These are phyloP conservation scores for Prunus kanzakura DNA, from an alignment of 306 rosid genomes.

Conservation along the genomic window DNA sequence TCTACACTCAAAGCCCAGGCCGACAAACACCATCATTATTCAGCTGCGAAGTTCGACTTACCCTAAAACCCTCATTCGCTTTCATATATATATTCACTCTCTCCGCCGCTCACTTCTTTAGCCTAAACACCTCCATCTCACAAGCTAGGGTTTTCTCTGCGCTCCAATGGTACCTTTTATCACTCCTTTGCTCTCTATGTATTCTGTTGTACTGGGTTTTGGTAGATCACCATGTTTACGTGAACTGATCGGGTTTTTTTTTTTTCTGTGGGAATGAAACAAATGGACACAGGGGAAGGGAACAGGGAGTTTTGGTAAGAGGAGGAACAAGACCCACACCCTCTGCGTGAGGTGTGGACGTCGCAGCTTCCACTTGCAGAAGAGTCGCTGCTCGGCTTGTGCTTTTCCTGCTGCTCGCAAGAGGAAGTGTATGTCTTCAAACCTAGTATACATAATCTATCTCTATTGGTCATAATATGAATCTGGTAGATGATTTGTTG, in stretches of 20 bases:
- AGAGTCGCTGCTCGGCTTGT: slow-evolving; percentile 92
- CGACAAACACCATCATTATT: not conserved
- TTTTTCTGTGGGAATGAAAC: not conserved
- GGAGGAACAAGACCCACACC: slow-evolving; percentile 98
- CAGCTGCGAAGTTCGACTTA: not conserved
- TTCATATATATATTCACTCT: slow-evolving; percentile 7
- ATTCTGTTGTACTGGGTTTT: not conserved
- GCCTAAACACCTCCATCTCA: slow-evolving; percentile 6
- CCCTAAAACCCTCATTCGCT: not conserved
- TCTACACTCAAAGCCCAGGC: not conserved
- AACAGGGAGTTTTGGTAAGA: slow-evolving; percentile 94
- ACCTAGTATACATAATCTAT: too few species aligned
- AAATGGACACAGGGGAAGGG: slow-evolving; percentile 71
- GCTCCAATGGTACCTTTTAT: slow-evolving; percentile 49
- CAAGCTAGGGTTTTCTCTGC: slow-evolving; percentile 44
- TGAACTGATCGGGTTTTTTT: not conserved
- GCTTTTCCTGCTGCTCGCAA: slow-evolving; percentile 94
- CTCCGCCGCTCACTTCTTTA: slow-evolving; percentile 18
- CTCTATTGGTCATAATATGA: not conserved
- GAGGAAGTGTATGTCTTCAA: slow-evolving; percentile 60
- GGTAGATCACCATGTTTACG: not conserved
- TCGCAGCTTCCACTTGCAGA: slow-evolving; percentile 96
- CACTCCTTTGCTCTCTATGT: not conserved
- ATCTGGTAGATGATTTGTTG: not conserved
- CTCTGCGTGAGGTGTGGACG: slow-evolving; percentile 98